Evolutionary conservation across 2,329 filamentous ascomycete genomes (phyloP).

Genomic region (Trichoderma atroviride): DNA sequence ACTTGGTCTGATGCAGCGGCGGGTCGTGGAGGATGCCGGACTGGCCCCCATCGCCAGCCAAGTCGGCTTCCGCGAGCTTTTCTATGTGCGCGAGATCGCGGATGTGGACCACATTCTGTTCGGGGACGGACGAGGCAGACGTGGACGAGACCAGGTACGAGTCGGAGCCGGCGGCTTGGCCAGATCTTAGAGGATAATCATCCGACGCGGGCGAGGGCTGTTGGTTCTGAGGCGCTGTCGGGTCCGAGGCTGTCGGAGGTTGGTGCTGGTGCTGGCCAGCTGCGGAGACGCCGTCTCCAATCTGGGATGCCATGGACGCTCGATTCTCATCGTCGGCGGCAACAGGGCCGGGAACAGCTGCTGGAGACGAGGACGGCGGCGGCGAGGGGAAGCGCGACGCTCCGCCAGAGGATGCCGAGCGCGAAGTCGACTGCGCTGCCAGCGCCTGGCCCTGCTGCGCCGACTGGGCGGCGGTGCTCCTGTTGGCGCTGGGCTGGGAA

Average conservation of each 20-base stretch:
- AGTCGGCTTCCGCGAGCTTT: conserved; percentile 79
- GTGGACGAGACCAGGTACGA: conserved; percentile 27
- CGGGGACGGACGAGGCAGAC: conserved; percentile 35
- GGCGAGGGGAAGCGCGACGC: conserved; percentile 57
- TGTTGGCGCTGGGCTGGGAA: background rate
- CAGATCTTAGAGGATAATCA: conserved; percentile 43
- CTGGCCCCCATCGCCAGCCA: conserved; percentile 47
- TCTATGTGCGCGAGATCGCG: conserved; percentile 90
- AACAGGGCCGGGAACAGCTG: conserved; percentile 42
- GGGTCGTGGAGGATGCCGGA: conserved; percentile 55
- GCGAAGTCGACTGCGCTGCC: conserved; percentile 3
- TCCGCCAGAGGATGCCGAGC: conserved; percentile 41
- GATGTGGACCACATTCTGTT: conserved; percentile 69
- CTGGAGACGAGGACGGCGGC: conserved; percentile 56
- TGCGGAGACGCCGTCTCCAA: conserved; percentile 37
- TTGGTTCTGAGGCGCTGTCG: conserved; percentile 32
- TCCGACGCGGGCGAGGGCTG: conserved; percentile 44
- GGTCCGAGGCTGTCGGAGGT: conserved; percentile 10
- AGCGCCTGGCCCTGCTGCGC: conserved; percentile 21
- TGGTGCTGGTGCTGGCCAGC: conserved; percentile 28
- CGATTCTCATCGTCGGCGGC: conserved; percentile 47
- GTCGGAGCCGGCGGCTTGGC: conserved; percentile 34
- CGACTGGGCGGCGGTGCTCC: conserved; percentile 28
- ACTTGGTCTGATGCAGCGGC: conserved; percentile 63
- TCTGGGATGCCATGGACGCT: conserved; percentile 54